Conservation (phyloP, 1,284 basidiomycete species). For the Lentinula novae-zelandiae region DNA sequence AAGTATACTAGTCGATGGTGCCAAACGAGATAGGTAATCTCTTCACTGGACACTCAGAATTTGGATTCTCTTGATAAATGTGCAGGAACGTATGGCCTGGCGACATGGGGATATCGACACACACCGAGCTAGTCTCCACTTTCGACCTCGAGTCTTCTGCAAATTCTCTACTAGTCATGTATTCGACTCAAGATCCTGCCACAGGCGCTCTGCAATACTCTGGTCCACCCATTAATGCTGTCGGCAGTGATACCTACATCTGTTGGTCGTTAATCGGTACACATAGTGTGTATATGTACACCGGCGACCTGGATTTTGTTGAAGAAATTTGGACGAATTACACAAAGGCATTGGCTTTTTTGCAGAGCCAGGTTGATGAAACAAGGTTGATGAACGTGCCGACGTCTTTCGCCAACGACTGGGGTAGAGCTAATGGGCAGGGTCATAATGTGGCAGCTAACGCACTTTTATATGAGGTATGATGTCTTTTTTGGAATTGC, state of each 20-base stretch:
- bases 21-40: slow-evolving; percentile 31
- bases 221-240: slow-evolving; percentile 31
- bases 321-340: slow-evolving; percentile 46
- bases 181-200: slow-evolving; percentile 26
- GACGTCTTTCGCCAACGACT: slow-evolving; percentile 36
- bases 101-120: slow-evolving; percentile 33
- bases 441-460: slow-evolving; percentile 49
- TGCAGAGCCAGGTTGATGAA: slow-evolving; percentile 39
- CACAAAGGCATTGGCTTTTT: slow-evolving; percentile 43
- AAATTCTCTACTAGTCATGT: slow-evolving; percentile 31
- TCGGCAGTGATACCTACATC: slow-evolving; percentile 36
- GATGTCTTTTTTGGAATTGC: not conserved
- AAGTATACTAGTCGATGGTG: slow-evolving; percentile 32
- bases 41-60: not conserved
- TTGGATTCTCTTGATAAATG: not conserved
- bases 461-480: slow-evolving; percentile 42
- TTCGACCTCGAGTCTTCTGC: slow-evolving; percentile 30
- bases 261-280: slow-evolving; percentile 45
- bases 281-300: slow-evolving; percentile 42
- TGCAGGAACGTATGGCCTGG: slow-evolving; percentile 26
- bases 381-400: slow-evolving; percentile 48
- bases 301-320: slow-evolving; percentile 43
- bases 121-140: slow-evolving; percentile 30
- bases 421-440: slow-evolving; percentile 44
- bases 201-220: slow-evolving; percentile 30